These are phyloP conservation scores for Arbutus unedo DNA, from an alignment of 148 eudicot genomes.

Conservation along the genomic window DNA sequence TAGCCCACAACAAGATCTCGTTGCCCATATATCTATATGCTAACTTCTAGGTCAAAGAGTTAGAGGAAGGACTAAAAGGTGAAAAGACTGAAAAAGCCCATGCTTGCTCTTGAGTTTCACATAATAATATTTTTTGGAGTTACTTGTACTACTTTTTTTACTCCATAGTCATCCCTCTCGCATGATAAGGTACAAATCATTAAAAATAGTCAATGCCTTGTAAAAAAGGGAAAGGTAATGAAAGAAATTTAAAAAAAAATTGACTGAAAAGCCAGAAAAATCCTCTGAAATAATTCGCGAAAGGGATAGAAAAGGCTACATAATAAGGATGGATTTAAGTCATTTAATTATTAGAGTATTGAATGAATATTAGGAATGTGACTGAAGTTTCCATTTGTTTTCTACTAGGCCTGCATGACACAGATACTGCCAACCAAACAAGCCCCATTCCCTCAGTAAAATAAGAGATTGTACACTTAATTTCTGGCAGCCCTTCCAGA, in stretches of 20 bases:
- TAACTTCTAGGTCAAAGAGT: too few species aligned
- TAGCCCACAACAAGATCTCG: too few species aligned
- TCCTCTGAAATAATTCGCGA: neutral
- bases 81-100: too few species aligned
- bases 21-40: too few species aligned
- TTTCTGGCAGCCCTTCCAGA: slow-evolving; percentile 10
- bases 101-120: too few species aligned
- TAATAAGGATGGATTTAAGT: neutral
- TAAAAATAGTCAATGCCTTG: neutral
- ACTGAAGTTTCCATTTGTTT: neutral
- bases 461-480: slow-evolving; percentile 12
- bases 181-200: neutral
- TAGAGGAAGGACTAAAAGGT: too few species aligned
- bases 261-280: neutral
- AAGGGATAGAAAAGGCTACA: neutral
- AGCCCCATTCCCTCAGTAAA: neutral
- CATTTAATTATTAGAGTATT: neutral
- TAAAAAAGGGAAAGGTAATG: neutral
- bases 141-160: neutral
- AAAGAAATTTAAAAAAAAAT: neutral
- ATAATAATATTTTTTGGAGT: too few species aligned
- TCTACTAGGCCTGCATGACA: slow-evolving; percentile 2
- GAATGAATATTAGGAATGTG: neutral
- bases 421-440: slow-evolving; percentile 2
- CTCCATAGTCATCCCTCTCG: neutral